These are phyloP conservation scores for Paraphaeosphaeria minitans DNA, from an alignment of 2,329 filamentous ascomycete species.

Conservation along the genomic window DNA sequence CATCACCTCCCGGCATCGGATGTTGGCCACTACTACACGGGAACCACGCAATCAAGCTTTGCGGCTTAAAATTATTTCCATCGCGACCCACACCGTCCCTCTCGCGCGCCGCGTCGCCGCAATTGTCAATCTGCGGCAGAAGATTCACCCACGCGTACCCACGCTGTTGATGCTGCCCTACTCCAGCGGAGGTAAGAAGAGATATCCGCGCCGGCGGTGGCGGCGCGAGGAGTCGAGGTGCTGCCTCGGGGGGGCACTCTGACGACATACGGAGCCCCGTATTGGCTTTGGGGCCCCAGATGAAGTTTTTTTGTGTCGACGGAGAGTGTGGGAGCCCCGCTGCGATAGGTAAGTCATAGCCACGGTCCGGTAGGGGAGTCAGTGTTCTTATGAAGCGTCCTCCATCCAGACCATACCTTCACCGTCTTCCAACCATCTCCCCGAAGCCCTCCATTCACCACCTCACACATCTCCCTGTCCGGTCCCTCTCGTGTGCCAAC, in stretches of 20 bases:
- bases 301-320: background rate
- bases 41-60: background rate
- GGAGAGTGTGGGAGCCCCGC: slow-evolving; percentile 1
- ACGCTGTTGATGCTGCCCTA: background rate
- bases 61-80: slow-evolving; percentile 5
- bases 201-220: background rate
- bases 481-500: background rate
- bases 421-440: background rate
- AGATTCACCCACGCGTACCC: background rate
- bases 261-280: background rate
- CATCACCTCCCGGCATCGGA: background rate
- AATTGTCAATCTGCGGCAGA: background rate
- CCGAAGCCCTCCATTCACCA: background rate
- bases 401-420: no score
- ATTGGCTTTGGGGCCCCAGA: background rate
- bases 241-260: background rate
- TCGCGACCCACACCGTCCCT: background rate
- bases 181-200: background rate
- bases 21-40: background rate
- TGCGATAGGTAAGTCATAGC: slow-evolving; percentile 3
- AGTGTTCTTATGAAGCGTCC: background rate
- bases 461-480: background rate
- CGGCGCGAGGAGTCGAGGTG: background rate
- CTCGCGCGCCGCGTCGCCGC: background rate
- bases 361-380: background rate